These are phyloP conservation scores for Kodamaea plutei DNA, from an alignment of 1,139 yeast genomes.

Conservation along the genomic window DNA sequence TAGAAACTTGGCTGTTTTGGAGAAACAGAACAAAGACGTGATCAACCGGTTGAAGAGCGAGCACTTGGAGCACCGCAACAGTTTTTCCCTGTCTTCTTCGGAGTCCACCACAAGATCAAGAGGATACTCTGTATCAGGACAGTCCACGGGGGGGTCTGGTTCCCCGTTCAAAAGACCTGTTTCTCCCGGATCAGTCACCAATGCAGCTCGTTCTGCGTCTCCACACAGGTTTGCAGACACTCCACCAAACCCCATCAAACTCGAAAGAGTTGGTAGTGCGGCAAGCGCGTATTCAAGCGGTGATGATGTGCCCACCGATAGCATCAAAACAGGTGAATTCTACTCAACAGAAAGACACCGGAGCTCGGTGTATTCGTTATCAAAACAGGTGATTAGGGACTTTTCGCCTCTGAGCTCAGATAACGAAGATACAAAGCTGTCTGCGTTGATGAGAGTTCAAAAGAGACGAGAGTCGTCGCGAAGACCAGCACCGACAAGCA, in stretches of 20 bases:
- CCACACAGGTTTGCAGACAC: conserved; percentile 16
- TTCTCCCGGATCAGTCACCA: conserved; percentile 12
- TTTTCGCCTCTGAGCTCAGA: conserved; percentile 67
- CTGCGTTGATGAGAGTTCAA: conserved; percentile 54
- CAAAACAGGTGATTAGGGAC: conserved; percentile 37
- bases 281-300: conserved; percentile 34
- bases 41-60: conserved; percentile 82
- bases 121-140: conserved; percentile 34
- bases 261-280: conserved; percentile 34
- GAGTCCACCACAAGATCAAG: conserved; percentile 39
- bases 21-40: conserved; percentile 90
- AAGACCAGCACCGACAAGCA: conserved; percentile 22
- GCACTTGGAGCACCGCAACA: conserved; percentile 55
- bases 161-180: conserved; percentile 41
- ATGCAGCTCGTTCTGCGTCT: conserved; percentile 23
- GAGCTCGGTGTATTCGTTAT: conserved; percentile 27
- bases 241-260: conserved; percentile 25
- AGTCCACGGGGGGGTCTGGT: conserved; percentile 10
- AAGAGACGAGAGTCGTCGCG: conserved; percentile 53
- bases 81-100: conserved; percentile 42
- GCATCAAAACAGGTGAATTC: conserved; percentile 9
- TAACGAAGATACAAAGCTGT: conserved; percentile 54
- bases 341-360: conserved; percentile 16
- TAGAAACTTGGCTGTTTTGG: conserved; percentile 83
- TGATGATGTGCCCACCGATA: conserved; percentile 27